Percentiles rank a stretch among this genome's conserved stretches.
Evolutionary conservation across 176 grass and related monocot genomes (phyloP).

Genomic region (Rhynchospora pubera): DNA sequence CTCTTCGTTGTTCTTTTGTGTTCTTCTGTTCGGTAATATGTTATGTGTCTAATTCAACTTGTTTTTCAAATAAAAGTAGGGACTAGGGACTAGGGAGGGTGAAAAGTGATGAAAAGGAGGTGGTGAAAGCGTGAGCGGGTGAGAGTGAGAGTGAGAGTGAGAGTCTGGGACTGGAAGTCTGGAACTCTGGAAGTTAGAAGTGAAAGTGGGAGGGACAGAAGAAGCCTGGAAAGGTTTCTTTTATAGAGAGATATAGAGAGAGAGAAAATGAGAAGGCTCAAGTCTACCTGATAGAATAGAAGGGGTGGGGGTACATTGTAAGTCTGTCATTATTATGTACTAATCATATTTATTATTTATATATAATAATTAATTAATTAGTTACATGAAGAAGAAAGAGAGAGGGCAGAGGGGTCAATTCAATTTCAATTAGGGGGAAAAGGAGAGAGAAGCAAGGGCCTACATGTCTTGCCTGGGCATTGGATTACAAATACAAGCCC

Average conservation of each 20-base stretch:
- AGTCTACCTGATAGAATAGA: too few species aligned
- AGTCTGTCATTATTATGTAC: too few species aligned
- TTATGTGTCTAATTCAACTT: background rate
- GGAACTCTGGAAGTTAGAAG: background rate
- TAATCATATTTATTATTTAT: too few species aligned
- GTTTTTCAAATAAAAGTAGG: background rate
- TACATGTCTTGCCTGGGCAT: slow-evolving; percentile 21
- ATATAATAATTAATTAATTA: too few species aligned
- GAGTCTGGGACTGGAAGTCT: too few species aligned
- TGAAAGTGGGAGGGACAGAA: background rate
- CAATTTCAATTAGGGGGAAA: background rate
- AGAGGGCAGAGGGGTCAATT: too few species aligned
- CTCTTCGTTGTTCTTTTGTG: background rate
- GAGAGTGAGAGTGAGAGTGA: background rate
- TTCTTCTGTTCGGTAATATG: background rate
- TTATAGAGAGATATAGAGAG: slow-evolving; percentile 41
- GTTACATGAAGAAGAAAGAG: too few species aligned
- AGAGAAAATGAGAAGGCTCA: slow-evolving; percentile 7
- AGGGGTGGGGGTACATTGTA: too few species aligned
- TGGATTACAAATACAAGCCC: background rate
- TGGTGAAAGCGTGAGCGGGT: background rate
- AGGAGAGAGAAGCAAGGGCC: background rate
- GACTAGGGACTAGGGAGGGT: too few species aligned
- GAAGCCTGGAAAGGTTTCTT: background rate
- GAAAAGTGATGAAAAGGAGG: background rate